Evolutionary conservation across 345 rosid species (phyloP).

Genomic region (Gossypium sturtianum): DNA sequence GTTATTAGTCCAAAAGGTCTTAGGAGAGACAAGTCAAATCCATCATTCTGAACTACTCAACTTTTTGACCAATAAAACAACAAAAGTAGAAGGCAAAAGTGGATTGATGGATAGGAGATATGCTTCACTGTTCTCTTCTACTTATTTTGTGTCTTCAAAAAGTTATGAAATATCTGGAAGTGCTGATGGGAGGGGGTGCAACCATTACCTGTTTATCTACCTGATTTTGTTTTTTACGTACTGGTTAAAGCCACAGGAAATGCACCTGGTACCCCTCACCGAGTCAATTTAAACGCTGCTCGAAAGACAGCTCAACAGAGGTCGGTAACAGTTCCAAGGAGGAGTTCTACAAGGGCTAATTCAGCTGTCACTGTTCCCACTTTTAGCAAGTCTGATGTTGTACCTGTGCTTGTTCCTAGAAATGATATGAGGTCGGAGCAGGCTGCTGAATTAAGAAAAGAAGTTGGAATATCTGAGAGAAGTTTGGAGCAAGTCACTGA

Average conservation of each 20-base stretch:
- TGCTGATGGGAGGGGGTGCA: neutral
- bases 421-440: constrained; percentile 51
- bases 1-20: neutral
- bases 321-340: constrained; percentile 43
- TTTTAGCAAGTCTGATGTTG: constrained; percentile 56
- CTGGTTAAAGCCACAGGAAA: constrained; percentile 73
- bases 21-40: neutral
- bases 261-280: constrained; percentile 76
- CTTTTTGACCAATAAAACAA: neutral
- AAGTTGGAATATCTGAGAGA: constrained; percentile 24
- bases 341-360: constrained; percentile 40
- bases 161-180: neutral
- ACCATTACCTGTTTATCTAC: neutral
- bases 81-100: neutral
- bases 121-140: neutral
- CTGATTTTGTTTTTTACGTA: constrained; percentile 26
- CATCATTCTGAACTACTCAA: neutral
- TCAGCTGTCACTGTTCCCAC: constrained; percentile 38
- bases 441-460: constrained; percentile 70
- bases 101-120: neutral
- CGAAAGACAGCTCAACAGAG: constrained; percentile 36
- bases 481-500: constrained; percentile 12
- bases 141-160: neutral
- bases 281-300: constrained; percentile 40
- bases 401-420: constrained; percentile 83